Conservation (phyloP, 2,329 filamentous ascomycete species). For the Botrytis galanthina region DNA sequence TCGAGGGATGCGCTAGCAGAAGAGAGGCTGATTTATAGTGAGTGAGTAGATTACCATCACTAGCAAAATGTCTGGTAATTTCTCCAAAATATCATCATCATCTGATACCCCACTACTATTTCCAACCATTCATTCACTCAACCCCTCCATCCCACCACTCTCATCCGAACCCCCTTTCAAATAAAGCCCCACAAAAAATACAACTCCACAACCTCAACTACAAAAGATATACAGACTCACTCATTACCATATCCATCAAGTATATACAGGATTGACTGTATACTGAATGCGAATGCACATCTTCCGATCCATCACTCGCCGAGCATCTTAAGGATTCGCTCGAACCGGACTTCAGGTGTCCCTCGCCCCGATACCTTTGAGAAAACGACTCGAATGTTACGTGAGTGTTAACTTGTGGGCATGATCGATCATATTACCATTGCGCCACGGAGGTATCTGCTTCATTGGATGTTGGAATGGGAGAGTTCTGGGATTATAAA, state of each 20-base stretch:
- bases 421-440: not conserved
- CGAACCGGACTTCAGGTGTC: not conserved
- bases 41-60: not conserved
- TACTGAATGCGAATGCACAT: not conserved
- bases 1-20: not conserved
- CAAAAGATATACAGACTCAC: not conserved
- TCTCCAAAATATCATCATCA: not conserved
- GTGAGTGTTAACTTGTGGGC: not conserved
- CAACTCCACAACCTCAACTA: not conserved
- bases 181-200: not conserved
- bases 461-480: not conserved
- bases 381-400: not conserved
- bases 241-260: not conserved
- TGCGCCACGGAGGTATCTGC: not conserved
- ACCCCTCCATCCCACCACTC: not conserved
- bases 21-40: not conserved
- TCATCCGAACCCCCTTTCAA: not conserved
- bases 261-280: not conserved
- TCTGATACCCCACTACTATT: not conserved
- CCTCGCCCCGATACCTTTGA: not conserved
- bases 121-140: not conserved
- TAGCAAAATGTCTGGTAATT: not conserved
- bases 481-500: not conserved
- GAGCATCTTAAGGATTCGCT: not conserved
- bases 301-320: not conserved